Conservation (phyloP, 2,329 filamentous ascomycete genomes). For the Paracoccidioides lutzii region DNA sequence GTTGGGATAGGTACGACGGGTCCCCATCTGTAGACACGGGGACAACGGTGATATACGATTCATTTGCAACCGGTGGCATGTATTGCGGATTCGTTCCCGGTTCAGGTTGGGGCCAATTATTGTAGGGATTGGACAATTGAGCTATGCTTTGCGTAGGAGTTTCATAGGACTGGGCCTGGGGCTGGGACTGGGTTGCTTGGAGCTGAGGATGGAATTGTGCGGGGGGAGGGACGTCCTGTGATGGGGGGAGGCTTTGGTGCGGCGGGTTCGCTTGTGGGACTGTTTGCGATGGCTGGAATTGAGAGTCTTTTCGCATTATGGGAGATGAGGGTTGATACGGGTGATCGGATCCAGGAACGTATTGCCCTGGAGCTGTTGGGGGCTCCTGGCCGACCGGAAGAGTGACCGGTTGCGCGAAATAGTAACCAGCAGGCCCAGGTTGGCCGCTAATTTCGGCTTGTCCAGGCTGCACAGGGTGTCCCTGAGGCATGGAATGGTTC, state of each 20-base stretch:
- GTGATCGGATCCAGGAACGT: slow-evolving; percentile 11
- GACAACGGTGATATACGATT: not conserved
- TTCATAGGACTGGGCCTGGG: not conserved
- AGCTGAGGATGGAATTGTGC: not conserved
- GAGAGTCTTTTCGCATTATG: slow-evolving; percentile 13
- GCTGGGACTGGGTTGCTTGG: not conserved
- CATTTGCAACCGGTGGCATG: slow-evolving; percentile 4
- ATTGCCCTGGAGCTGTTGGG: slow-evolving; percentile 4
- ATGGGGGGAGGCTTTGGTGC: not conserved
- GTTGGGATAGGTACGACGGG: slow-evolving; percentile 38
- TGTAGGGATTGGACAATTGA: not conserved
- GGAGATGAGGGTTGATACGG: slow-evolving; percentile 14
- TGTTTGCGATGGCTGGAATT: slow-evolving; percentile 13
- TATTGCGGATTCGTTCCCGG: not conserved
- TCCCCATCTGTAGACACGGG: not conserved
- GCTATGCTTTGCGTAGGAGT: not conserved
- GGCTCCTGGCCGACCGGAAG: slow-evolving; percentile 1
- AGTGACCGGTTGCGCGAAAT: not conserved
- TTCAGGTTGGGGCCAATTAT: not conserved
- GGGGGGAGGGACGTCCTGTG: not conserved
- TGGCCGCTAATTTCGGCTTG: slow-evolving; percentile 4
- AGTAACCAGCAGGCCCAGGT: slow-evolving; percentile 3
- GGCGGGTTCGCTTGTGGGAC: slow-evolving; percentile 1
- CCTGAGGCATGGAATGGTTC: slow-evolving; percentile 4
- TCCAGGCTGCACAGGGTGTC: not conserved